These are phyloP conservation scores for Apiospora saccharicola DNA, from an alignment of 2,329 filamentous ascomycete species.

Conservation along the genomic window DNA sequence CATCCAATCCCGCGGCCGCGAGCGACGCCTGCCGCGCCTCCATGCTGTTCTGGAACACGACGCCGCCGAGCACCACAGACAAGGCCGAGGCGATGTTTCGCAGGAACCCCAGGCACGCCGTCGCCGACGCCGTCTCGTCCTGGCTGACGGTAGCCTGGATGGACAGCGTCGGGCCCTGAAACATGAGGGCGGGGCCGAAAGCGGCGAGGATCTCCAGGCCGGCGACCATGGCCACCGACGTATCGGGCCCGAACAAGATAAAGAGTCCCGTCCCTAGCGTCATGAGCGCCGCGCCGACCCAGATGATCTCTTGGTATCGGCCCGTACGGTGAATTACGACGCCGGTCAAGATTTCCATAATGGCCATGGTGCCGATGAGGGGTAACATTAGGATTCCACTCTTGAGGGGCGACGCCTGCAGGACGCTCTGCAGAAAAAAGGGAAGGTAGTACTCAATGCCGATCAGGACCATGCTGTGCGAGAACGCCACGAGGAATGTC, in stretches of 20 bases:
- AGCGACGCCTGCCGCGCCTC: constrained; percentile 31
- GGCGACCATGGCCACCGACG: constrained; percentile 62
- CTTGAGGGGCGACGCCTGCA: constrained; percentile 61
- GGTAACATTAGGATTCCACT: constrained; percentile 65
- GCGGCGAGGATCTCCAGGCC: constrained; percentile 68
- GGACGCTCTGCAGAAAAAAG: constrained; percentile 59
- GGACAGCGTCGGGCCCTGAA: constrained; percentile 68
- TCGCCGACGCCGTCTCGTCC: constrained; percentile 58
- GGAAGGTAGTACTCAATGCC: constrained; percentile 42
- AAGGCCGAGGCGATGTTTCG: constrained; percentile 70
- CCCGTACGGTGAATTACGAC: constrained; percentile 62
- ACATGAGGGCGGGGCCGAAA: constrained; percentile 69
- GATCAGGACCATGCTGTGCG: constrained; percentile 32
- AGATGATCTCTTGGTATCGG: constrained; percentile 66
- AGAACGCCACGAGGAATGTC: constrained; percentile 31
- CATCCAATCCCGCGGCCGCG: constrained; percentile 33
- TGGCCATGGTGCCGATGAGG: constrained; percentile 68
- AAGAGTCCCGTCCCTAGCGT: constrained; percentile 66
- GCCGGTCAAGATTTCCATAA: constrained; percentile 62
- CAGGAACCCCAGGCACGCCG: constrained; percentile 73
- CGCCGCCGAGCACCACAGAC: constrained; percentile 71
- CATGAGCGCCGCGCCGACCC: constrained; percentile 66
- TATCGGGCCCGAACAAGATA: constrained; percentile 54
- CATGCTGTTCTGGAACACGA: constrained; percentile 69
- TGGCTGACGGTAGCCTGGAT: constrained; percentile 64